Evolutionary conservation across 2,329 filamentous ascomycete species (phyloP).

Genomic region (Botrytis tulipae): DNA sequence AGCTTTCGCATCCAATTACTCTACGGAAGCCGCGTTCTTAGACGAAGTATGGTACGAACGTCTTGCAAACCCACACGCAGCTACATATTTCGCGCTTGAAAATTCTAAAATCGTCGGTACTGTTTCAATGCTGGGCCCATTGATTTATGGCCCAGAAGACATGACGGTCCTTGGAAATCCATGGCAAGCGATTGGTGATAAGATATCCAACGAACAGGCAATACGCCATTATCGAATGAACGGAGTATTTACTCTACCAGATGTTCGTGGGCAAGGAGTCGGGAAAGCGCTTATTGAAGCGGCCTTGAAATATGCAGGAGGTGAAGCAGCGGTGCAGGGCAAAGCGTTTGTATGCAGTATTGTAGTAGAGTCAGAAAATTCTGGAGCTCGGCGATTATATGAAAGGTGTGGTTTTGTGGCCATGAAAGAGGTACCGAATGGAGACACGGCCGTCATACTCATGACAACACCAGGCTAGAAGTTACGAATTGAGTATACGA

Average conservation of each 20-base stretch:
- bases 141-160: slow-evolving; percentile 28
- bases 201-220: background rate
- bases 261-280: slow-evolving; percentile 41
- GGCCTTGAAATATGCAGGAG: slow-evolving; percentile 35
- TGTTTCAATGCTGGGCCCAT: slow-evolving; percentile 39
- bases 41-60: slow-evolving; percentile 42
- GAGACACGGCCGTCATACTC: slow-evolving; percentile 27
- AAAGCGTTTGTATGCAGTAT: slow-evolving; percentile 37
- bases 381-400: slow-evolving; percentile 39
- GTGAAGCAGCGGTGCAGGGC: slow-evolving; percentile 28
- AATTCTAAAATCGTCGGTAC: slow-evolving; percentile 37
- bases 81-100: slow-evolving; percentile 39
- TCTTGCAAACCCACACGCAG: slow-evolving; percentile 40
- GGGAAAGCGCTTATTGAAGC: slow-evolving; percentile 39
- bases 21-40: slow-evolving; percentile 40
- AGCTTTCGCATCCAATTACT: slow-evolving; percentile 43
- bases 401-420: slow-evolving; percentile 40
- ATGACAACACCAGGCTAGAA: slow-evolving; percentile 6
- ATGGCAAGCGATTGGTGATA: slow-evolving; percentile 23
- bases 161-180: slow-evolving; percentile 24
- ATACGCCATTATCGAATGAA: slow-evolving; percentile 39
- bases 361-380: slow-evolving; percentile 41
- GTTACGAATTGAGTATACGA: no score
- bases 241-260: slow-evolving; percentile 42
- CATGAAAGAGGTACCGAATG: slow-evolving; percentile 25